Evolutionary conservation across 306 rosid genomes (phyloP).

Genomic region (Pachyrhizus erosus): DNA sequence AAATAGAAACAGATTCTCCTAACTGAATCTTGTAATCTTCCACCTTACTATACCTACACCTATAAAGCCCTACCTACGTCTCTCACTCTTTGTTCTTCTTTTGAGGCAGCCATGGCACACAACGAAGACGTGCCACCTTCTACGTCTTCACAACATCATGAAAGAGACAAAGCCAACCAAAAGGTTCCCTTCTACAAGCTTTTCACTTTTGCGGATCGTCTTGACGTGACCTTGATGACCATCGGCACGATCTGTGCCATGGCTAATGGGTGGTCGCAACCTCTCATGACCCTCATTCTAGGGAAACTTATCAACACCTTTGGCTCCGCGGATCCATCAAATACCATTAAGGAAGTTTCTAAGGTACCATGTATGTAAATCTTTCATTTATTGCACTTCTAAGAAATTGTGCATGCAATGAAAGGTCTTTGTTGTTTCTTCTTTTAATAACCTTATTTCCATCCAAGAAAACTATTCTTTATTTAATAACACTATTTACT

Average conservation of each 20-base stretch:
- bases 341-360: conserved; percentile 52
- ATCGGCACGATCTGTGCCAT: conserved; percentile 61
- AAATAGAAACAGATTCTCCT: neutral
- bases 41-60: neutral
- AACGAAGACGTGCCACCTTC: neutral
- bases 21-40: neutral
- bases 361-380: conserved; percentile 47
- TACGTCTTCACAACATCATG: neutral
- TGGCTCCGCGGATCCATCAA: conserved; percentile 50
- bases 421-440: neutral
- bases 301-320: conserved; percentile 68
- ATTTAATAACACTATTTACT: neutral
- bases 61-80: neutral
- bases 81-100: neutral
- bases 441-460: neutral
- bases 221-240: conserved; percentile 62
- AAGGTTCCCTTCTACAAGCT: conserved; percentile 67
- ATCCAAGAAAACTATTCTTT: neutral
- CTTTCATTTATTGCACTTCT: neutral
- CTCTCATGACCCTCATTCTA: conserved; percentile 71
- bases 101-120: neutral
- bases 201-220: conserved; percentile 69
- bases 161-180: conserved; percentile 16
- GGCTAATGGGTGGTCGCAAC: conserved; percentile 68
- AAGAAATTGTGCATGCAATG: neutral